Percentiles rank a stretch among this genome's conserved stretches.
These are phyloP conservation scores for Penicillium argentinense DNA, from an alignment of 495 filamentous ascomycete species.

Conservation along the genomic window DNA sequence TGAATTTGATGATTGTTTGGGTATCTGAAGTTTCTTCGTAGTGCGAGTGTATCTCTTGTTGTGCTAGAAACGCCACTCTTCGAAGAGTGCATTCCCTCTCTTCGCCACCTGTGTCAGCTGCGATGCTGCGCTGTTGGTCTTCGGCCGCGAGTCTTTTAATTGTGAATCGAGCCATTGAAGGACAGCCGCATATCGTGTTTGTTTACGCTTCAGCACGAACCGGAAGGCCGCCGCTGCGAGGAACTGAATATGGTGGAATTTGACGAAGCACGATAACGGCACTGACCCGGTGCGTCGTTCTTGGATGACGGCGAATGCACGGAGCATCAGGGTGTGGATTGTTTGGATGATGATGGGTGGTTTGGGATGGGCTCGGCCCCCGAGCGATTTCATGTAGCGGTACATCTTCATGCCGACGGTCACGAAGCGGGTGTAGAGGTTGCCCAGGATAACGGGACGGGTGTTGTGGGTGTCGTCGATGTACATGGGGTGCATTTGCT, in stretches of 20 bases:
- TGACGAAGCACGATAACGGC: slow-evolving; percentile 57
- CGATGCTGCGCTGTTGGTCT: slow-evolving; percentile 26
- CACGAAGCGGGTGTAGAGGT: slow-evolving; percentile 70
- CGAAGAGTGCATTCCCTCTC: slow-evolving; percentile 36
- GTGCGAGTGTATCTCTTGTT: too few relatives aligned
- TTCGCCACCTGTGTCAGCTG: slow-evolving; percentile 33
- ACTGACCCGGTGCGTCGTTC: slow-evolving; percentile 39
- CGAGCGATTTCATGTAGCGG: slow-evolving; percentile 68
- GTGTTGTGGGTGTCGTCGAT: slow-evolving; percentile 83
- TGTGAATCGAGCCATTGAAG: slow-evolving; percentile 62
- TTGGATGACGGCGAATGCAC: slow-evolving; percentile 65
- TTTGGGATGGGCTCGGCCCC: slow-evolving; percentile 51
- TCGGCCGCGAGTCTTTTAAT: slow-evolving; percentile 31
- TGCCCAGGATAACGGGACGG: slow-evolving; percentile 61
- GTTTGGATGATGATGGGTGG: slow-evolving; percentile 60
- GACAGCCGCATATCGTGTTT: slow-evolving; percentile 61
- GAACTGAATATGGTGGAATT: slow-evolving; percentile 66
- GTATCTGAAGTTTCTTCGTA: too few relatives aligned
- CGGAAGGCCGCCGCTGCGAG: slow-evolving; percentile 66
- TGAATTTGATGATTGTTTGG: too few relatives aligned
- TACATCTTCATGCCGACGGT: slow-evolving; percentile 84
- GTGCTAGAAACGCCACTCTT: slow-evolving; percentile 42
- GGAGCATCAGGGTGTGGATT: slow-evolving; percentile 61
- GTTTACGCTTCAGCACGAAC: slow-evolving; percentile 63
- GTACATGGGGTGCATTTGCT: slow-evolving; percentile 86